Base-by-base conservation (phyloP, 2,329 filamentous ascomycete genomes). In the Talaromyces islandicus region DNA sequence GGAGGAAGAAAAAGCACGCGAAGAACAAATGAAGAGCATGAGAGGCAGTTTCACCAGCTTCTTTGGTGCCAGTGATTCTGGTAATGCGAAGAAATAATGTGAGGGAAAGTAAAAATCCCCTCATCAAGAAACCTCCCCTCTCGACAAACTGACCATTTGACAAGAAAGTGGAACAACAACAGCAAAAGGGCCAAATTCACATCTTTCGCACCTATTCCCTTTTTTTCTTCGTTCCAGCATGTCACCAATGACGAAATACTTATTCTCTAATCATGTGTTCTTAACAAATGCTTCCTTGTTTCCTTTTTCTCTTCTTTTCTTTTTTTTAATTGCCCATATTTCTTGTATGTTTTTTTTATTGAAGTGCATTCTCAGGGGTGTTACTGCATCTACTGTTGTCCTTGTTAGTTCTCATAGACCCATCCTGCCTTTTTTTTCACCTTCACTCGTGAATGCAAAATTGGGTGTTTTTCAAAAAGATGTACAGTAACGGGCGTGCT, bases 11-110 rank as follows among this genome's bases (percentile, higher is more conserved):
- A 92, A 91, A 81, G 83, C 87, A 64, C 90, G 92, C 75, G 90
- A 96, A 70, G 92, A 96, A 77, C 88, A 89, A 68, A 92, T 96
- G 88, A 90, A 89, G 77, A 91, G 85, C 71, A 96, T 96, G 91
- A 94, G 93, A 84, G 85, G 83, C 61, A 88, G 88, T 29, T 87
- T 94, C 69, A 81, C 83, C 41, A 80, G 85, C 55, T 78, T 80
- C 70, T 80, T 84, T 64, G 79, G 80, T 52, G 71, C 71, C 55
- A n/a, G n/a, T n/a, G n/a, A n/a, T n/a, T 21, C 38, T 21, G 70
- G 63, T 25, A 17, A 56, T 54, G 54, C 56, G 52, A 57, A 50
- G 35, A 59, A 56, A 61, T 63, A 50, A 59, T 52, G n/a, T 21
- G 14, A 51, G 19, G 14, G 11, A 51, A 27, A 27, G 17, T 1